A percentile compares a stretch with the other conserved stretches of the same genome.
These are phyloP conservation scores for Septoria petroselini DNA, from an alignment of 2,329 filamentous ascomycete genomes.

Conservation along the genomic window DNA sequence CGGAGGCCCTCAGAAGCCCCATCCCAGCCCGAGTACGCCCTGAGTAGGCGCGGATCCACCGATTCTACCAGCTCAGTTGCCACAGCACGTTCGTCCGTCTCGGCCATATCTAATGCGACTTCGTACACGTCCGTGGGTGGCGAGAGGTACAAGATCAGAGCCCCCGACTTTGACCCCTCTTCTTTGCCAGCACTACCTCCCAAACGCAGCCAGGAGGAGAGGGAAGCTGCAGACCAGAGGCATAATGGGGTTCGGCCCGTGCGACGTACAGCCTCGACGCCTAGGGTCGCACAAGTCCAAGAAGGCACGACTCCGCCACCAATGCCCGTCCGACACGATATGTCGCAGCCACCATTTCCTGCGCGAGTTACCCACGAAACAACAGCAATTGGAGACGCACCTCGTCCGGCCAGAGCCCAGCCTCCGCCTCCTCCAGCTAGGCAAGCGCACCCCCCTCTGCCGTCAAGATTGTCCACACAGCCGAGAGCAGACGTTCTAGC, in stretches of 20 bases:
- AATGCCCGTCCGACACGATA: conserved; percentile 16
- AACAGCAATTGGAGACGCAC: not conserved
- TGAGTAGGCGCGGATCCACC: conserved; percentile 42
- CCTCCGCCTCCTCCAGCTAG: conserved; percentile 28
- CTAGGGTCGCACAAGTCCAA: conserved; percentile 25
- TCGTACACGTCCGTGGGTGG: conserved; percentile 31
- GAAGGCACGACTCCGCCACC: conserved; percentile 32
- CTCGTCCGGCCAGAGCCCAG: conserved; percentile 9
- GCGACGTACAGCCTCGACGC: conserved; percentile 27
- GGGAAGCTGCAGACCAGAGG: conserved; percentile 35
- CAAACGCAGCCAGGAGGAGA: conserved; percentile 46
- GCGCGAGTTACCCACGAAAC: not conserved
- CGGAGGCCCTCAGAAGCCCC: conserved; percentile 43
- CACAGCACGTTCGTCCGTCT: conserved; percentile 49
- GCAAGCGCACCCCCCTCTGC: conserved; percentile 23
- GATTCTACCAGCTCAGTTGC: conserved; percentile 55
- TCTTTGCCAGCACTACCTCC: conserved; percentile 55
- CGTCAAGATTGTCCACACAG: not conserved
- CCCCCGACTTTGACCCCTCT: conserved; percentile 56
- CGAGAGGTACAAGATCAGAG: conserved; percentile 29
- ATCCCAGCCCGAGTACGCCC: conserved; percentile 27
- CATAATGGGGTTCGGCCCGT: conserved; percentile 25
- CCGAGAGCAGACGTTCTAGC: not conserved
- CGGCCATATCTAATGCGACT: conserved; percentile 46
- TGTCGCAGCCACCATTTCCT: conserved; percentile 17